Percentiles rank a stretch among this genome's conserved stretches.
These are phyloP conservation scores for Boletus subcaerulescens DNA, from an alignment of 768 basidiomycete genomes.

Conservation along the genomic window DNA sequence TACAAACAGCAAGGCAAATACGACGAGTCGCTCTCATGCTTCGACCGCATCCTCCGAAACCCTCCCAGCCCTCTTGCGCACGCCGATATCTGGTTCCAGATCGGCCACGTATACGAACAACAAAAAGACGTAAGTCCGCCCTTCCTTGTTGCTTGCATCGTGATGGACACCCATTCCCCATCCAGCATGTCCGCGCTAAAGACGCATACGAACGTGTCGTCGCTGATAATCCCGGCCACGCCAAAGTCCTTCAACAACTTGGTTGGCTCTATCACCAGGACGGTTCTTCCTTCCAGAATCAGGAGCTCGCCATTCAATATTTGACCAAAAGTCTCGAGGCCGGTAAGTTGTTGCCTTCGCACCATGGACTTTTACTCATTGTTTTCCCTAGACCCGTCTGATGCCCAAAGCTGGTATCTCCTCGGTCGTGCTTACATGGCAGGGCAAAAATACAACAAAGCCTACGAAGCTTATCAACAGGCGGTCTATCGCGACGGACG, in stretches of 20 bases:
- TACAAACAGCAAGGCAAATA: slow-evolving; percentile 99
- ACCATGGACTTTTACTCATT: background rate
- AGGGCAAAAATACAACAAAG: slow-evolving; percentile 98
- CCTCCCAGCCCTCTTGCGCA: slow-evolving; percentile 95
- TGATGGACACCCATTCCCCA: slow-evolving; percentile 11
- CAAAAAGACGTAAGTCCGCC: slow-evolving; percentile 78
- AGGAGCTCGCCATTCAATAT: slow-evolving; percentile 91
- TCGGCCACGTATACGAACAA: slow-evolving; percentile 97
- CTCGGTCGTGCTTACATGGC: slow-evolving; percentile 99
- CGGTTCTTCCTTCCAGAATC: slow-evolving; percentile 91
- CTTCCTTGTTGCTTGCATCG: background rate
- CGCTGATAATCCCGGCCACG: slow-evolving; percentile 87
- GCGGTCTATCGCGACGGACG: slow-evolving; percentile 98
- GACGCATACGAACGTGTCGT: slow-evolving; percentile 97
- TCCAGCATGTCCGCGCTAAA: slow-evolving; percentile 82
- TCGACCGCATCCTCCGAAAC: slow-evolving; percentile 93
- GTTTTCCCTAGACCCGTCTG: slow-evolving; percentile 69
- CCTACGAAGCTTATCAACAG: slow-evolving; percentile 99
- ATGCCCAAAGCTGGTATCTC: slow-evolving; percentile 99
- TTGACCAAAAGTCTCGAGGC: slow-evolving; percentile 94
- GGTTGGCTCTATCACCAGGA: slow-evolving; percentile 98
- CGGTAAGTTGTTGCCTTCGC: slow-evolving; percentile 48
- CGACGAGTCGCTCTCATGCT: slow-evolving; percentile 82
- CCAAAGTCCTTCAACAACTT: slow-evolving; percentile 96
- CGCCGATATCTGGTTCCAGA: slow-evolving; percentile 99